Evolutionary conservation across 805 yeast genomes (phyloP), one percentile per base, ranked within the genome.

Genomic region (Groenewaldozyma tartarivorans): DNA sequence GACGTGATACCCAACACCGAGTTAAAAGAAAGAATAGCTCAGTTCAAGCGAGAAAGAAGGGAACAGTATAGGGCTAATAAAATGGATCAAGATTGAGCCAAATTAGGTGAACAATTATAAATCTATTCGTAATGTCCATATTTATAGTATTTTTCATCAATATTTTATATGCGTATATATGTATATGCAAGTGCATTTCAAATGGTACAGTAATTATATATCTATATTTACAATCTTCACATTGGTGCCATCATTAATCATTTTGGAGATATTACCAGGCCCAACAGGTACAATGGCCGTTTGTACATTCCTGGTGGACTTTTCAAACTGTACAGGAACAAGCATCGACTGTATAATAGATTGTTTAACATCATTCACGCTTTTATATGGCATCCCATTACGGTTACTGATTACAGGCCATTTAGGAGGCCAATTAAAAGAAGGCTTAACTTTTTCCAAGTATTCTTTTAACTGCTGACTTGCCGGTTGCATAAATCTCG

Each of bases 1-100:
- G 96, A 92, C 50, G 95, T 88, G 20, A 61, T 72, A 18, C 94
- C 92, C 16, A 80, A 88, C 62, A 67, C 63, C 1, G 94, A 80
- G 48, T 67, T 88, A 57, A 79, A 71, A 54, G 54, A 60, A 34
- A 72, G 71, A 55, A 86, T 86, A 41, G 64, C 63, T 34, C 74
- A 67, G 26, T 88, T 78, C 59, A 77, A 72, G 49, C 51, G 43
- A 35, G 60, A 64, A 31, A 74, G 71, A 50, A 65, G 64, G 38
- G 43, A 41, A 13, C 48, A 48, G 38, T 43, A 30, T 24, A 16
- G 35, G 20, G 36, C 36, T 20, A 37, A 38, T 27, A 38, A 35
- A 31, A 40, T 33, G 43, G 39, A 40, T 17, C 15, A 33, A 19
- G 17, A 7, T 7, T 24, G 29, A 24, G 29, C 13, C 11, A 24